Conservation (phyloP, 2,329 filamentous ascomycete species). For the Fusarium camptoceras region DNA sequence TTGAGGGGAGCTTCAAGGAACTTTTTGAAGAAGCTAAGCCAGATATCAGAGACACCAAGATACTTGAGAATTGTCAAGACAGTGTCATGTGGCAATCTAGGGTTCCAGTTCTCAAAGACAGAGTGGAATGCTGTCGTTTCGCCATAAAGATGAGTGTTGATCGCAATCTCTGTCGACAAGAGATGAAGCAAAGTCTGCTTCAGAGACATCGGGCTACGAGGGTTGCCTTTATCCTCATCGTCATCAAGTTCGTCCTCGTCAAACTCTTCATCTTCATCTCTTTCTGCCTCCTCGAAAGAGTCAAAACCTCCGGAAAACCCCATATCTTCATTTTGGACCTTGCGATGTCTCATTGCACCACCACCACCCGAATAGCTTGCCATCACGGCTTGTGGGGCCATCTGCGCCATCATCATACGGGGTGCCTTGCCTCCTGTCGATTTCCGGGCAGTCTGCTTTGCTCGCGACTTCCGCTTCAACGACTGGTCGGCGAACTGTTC, state of each 20-base stretch:
- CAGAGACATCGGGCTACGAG: conserved; percentile 54
- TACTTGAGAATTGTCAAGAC: conserved; percentile 68
- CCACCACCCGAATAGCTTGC: not conserved
- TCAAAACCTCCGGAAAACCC: too few relatives aligned
- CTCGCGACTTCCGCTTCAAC: conserved; percentile 9
- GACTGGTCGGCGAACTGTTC: conserved; percentile 3
- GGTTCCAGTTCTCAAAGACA: conserved; percentile 59
- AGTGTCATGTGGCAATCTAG: conserved; percentile 65
- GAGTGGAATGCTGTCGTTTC: conserved; percentile 61
- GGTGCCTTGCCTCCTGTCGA: not conserved
- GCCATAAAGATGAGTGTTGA: conserved; percentile 59
- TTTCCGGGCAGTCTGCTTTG: not conserved
- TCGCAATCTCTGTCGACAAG: conserved; percentile 59
- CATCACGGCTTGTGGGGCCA: too few relatives aligned
- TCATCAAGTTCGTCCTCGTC: conserved; percentile 22
- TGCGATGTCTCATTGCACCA: conserved; percentile 7
- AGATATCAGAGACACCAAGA: conserved; percentile 67
- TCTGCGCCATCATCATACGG: not conserved
- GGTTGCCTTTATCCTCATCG: conserved; percentile 12
- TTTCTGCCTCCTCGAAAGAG: conserved; percentile 5
- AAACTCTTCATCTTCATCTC: conserved; percentile 9
- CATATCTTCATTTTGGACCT: too few relatives aligned
- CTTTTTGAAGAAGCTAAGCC: conserved; percentile 69
- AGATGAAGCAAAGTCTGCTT: conserved; percentile 63
- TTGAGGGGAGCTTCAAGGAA: conserved; percentile 70